A percentile compares a stretch with the other conserved stretches of the same genome.
These are phyloP conservation scores for Rhizopus arrhizus DNA, from an alignment of 371 early-diverging fungal genomes.

Conservation along the genomic window DNA sequence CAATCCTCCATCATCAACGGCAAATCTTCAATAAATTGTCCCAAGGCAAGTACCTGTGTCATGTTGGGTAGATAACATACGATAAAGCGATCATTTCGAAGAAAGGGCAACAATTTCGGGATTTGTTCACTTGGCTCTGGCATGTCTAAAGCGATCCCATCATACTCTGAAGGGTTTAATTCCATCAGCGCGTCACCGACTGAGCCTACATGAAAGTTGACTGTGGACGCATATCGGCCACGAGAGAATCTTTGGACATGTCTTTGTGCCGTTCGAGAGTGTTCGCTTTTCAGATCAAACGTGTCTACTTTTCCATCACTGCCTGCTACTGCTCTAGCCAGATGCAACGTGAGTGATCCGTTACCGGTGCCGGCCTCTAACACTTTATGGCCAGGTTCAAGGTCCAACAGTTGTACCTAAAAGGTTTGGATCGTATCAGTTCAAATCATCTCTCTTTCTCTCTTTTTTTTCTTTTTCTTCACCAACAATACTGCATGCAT, in stretches of 20 bases:
- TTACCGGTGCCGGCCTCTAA: conserved; percentile 82
- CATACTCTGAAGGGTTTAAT: conserved; percentile 31
- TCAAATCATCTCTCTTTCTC: background rate
- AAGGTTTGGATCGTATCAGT: background rate
- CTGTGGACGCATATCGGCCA: conserved; percentile 51
- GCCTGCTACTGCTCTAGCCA: conserved; percentile 62
- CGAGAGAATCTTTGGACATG: conserved; percentile 61
- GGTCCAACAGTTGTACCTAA: conserved; percentile 63
- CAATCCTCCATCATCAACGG: conserved; percentile 62
- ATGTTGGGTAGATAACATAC: conserved; percentile 79
- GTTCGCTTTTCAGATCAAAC: conserved; percentile 60
- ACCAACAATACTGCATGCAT: conserved; percentile 67
- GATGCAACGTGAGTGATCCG: conserved; percentile 67
- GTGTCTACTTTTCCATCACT: conserved; percentile 60
- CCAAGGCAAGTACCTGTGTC: conserved; percentile 71
- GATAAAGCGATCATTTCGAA: conserved; percentile 67
- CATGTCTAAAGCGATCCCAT: conserved; percentile 74
- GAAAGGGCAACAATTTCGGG: conserved; percentile 41
- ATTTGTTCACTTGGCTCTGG: conserved; percentile 64
- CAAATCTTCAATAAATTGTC: conserved; percentile 46
- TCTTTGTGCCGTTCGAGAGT: conserved; percentile 56
- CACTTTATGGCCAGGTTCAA: conserved; percentile 63
- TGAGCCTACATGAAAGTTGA: conserved; percentile 58
- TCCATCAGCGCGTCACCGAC: conserved; percentile 38
- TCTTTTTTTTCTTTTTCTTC: conserved; percentile 9